Evolutionary conservation across 2,329 filamentous ascomycete species (phyloP).

Genomic region (Trichoderma sp.): DNA sequence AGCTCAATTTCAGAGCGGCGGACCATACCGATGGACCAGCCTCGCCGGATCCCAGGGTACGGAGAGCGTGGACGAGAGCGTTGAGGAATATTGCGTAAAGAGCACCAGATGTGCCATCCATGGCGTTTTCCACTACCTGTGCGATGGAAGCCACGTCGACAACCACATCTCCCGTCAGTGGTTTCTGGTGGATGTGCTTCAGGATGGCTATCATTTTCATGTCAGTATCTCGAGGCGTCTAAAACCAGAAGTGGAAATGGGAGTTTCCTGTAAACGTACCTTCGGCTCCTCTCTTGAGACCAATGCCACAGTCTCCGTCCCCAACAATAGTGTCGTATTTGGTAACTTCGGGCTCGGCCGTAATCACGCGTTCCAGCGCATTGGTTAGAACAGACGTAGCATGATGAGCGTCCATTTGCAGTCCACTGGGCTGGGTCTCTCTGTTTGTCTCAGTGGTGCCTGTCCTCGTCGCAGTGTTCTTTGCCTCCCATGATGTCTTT

Average conservation of each 20-base stretch:
- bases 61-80: conserved; percentile 66
- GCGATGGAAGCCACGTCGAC: conserved; percentile 52
- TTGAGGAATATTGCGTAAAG: conserved; percentile 84
- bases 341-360: conserved; percentile 68
- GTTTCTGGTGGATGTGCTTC: conserved; percentile 44
- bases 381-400: conserved; percentile 52
- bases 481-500: conserved; percentile 61
- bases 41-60: conserved; percentile 39
- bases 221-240: conserved; percentile 23
- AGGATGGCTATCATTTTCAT: conserved; percentile 44
- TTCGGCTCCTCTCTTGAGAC: conserved; percentile 83
- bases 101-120: conserved; percentile 62
- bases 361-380: conserved; percentile 60
- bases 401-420: conserved; percentile 50
- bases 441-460: conserved; percentile 33
- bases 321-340: conserved; percentile 78
- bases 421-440: conserved; percentile 43
- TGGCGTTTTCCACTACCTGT: conserved; percentile 52
- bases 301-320: conserved; percentile 86
- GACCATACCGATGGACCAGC: conserved; percentile 49
- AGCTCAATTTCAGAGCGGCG: conserved; percentile 67
- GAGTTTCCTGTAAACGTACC: conserved; percentile 39
- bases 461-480: conserved; percentile 47
- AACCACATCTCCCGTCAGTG: conserved; percentile 50
- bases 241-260: neutral